phyloP scores from a whole-genome alignment of 2,329 filamentous ascomycete genomes.

The Ceratocystis albifundus region DNA sequence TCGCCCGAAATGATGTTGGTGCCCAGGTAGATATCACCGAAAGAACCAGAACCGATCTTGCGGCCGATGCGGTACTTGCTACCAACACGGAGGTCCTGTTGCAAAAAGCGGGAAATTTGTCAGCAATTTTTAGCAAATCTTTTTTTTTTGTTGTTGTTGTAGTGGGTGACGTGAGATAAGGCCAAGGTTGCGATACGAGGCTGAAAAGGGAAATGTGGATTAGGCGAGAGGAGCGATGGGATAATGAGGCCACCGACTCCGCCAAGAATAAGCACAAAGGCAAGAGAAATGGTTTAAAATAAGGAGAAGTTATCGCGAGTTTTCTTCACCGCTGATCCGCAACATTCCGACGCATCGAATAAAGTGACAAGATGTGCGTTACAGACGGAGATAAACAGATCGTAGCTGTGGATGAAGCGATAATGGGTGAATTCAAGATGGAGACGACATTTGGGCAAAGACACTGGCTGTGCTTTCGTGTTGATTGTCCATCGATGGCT shows the following conservation, averaged over 20 bases:
- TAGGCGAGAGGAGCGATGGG: background rate
- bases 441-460: background rate
- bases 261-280: background rate
- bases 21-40: conserved; percentile 96
- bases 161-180: background rate
- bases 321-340: background rate
- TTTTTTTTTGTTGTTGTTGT: too few relatives aligned
- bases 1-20: conserved; percentile 99
- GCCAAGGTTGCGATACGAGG: background rate
- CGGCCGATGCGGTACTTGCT: conserved; percentile 99
- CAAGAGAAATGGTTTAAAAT: background rate
- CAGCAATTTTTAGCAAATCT: conserved; percentile 6
- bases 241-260: conserved; percentile 5
- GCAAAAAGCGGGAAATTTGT: conserved; percentile 1
- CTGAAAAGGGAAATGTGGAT: background rate
- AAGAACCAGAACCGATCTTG: conserved; percentile 95
- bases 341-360: background rate
- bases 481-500: background rate
- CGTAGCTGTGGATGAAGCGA: background rate
- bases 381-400: background rate
- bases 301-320: background rate
- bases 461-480: background rate
- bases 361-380: background rate
- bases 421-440: background rate
- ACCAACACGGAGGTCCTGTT: conserved; percentile 90